These are phyloP conservation scores for Leishmania gerbilli DNA, from an alignment of 208 protist species.

Conservation along the genomic window DNA sequence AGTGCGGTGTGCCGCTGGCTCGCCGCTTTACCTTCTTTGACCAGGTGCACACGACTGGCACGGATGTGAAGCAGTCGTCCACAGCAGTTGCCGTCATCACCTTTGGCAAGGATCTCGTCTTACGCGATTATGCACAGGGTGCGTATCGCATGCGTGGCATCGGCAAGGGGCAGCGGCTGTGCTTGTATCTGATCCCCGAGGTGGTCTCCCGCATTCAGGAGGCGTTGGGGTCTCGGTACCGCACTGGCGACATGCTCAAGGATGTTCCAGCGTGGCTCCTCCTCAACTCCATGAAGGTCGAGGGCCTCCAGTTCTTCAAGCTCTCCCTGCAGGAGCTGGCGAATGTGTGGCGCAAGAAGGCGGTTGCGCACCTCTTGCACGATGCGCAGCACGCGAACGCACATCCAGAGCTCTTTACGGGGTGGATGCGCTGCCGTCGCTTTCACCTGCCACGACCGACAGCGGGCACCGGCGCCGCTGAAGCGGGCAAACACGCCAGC, in stretches of 20 bases:
- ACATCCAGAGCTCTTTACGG: conserved; percentile 48
- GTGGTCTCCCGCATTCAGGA: conserved; percentile 75
- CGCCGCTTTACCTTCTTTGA: conserved; percentile 95
- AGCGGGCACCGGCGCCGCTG: background rate
- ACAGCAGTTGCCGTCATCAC: conserved; percentile 93
- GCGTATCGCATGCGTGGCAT: conserved; percentile 95
- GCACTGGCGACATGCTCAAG: conserved; percentile 58
- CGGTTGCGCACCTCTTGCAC: conserved; percentile 62
- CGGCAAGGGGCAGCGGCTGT: conserved; percentile 90
- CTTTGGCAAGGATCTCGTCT: conserved; percentile 96
- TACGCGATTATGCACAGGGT: conserved; percentile 95
- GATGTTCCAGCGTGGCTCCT: conserved; percentile 92
- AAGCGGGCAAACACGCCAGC: background rate
- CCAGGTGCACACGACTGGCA: conserved; percentile 96
- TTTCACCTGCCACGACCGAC: conserved; percentile 40
- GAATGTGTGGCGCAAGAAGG: conserved; percentile 92
- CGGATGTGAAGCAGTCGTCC: conserved; percentile 94
- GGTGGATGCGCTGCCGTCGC: conserved; percentile 47
- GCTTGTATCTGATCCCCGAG: conserved; percentile 94
- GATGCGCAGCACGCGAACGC: conserved; percentile 55
- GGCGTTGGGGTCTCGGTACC: conserved; percentile 41
- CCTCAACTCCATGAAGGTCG: conserved; percentile 88
- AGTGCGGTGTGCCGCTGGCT: conserved; percentile 92
- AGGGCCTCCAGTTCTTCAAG: conserved; percentile 89
- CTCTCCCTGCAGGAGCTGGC: conserved; percentile 88